Evolutionary conservation across 345 rosid species (phyloP), one percentile per base, ranked within the genome.

Genomic region (Angophora floribunda): DNA sequence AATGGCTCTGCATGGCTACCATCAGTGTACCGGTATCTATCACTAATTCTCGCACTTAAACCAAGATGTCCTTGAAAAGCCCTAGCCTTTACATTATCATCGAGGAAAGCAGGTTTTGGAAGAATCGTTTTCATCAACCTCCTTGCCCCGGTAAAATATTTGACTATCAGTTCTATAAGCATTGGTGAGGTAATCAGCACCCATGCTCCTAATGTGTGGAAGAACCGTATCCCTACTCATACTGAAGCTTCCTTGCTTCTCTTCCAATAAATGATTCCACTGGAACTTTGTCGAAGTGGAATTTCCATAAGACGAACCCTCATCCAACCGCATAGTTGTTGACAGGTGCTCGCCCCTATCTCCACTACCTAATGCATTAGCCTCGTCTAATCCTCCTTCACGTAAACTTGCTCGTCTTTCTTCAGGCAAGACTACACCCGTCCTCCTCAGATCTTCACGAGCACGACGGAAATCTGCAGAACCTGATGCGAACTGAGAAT

Each of bases 231-330:
- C 82, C 13, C 26, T 75, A 75, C 82, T 75, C 26, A 75, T 36
- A 17, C 82, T 22, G 49, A 75, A 44, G 26, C 82, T 36, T 36
- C 47, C 55, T 86, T 86, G 85, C 65, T 86, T 86, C 24, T 59
- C 86, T 17, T 50, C 89, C 86, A 91, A 30, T 44, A 93, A 88
- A 47, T 85, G 90, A 67, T 88, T 88, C 95, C 95, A 91, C n/a
- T 85, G 92, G 57, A 91, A 93, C 91, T 93, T 93, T 21, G 17
- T 59, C 13, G 85, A 89, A 21, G 91, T 41, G 6, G 91, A 85
- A 10, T 51, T 86, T 28, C 65, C 88, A 30, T 90, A 70, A 59
- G 87, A 45, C 57, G 88, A 70, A 4, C 91, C 86, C 17, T 91
- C 91, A 51, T 88, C 87, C 61, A 88, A 89, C 85, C 85, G 88